These are phyloP conservation scores for Sclerotinia minor DNA, from an alignment of 2,329 filamentous ascomycete genomes.

Conservation along the genomic window DNA sequence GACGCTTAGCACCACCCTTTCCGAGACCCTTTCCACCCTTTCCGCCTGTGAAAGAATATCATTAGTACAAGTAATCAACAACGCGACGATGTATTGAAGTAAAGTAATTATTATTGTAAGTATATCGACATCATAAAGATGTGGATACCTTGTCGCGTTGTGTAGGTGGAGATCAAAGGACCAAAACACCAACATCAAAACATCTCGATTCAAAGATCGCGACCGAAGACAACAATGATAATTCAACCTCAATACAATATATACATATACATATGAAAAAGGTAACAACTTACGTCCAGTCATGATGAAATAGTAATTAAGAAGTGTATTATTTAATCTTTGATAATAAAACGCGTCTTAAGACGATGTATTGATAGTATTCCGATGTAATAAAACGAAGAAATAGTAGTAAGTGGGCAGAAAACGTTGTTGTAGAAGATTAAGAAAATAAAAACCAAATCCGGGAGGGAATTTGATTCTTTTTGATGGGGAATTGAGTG, in stretches of 20 bases:
- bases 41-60: conserved; percentile 34
- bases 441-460: background rate
- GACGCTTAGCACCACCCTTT: conserved; percentile 98
- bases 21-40: conserved; percentile 92
- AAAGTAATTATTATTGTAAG: conserved; percentile 40
- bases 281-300: conserved; percentile 55
- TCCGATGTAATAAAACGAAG: background rate
- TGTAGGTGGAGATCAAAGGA: background rate
- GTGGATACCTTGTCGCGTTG: conserved; percentile 22
- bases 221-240: conserved; percentile 41
- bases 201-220: conserved; percentile 10
- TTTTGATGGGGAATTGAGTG: conserved; percentile 13
- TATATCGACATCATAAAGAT: conserved; percentile 13
- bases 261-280: conserved; percentile 26
- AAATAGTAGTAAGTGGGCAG: background rate
- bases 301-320: conserved; percentile 49
- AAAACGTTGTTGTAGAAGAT: conserved; percentile 12
- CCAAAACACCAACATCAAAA: conserved; percentile 11
- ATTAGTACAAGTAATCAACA: background rate
- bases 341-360: conserved; percentile 28
- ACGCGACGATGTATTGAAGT: conserved; percentile 57
- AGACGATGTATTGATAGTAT: conserved; percentile 29
- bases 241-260: conserved; percentile 43
- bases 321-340: conserved; percentile 32
- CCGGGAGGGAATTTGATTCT: conserved; percentile 11